Evolutionary conservation across 345 rosid genomes (phyloP).

Genomic region (Pistacia atlantica): DNA sequence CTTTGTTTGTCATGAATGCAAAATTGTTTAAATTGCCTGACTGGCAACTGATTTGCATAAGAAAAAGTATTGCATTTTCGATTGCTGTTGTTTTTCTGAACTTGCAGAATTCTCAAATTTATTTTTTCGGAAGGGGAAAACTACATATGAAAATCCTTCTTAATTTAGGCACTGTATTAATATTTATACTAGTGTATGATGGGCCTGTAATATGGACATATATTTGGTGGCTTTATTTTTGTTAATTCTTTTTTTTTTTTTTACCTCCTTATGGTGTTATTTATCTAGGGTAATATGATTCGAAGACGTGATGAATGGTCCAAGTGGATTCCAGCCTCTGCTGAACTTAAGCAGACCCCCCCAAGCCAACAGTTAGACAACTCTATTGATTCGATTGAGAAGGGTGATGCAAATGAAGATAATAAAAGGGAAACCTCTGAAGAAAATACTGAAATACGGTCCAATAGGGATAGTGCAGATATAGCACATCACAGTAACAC

Average conservation of each 20-base stretch:
- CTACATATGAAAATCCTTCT: not conserved
- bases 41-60: not conserved
- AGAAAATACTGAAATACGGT: slow-evolving; percentile 24
- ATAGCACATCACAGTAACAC: not conserved
- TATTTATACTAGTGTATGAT: not conserved
- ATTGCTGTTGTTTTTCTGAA: not conserved
- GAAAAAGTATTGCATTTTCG: not conserved
- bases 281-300: slow-evolving; percentile 68
- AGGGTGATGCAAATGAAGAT: slow-evolving; percentile 30
- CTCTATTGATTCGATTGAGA: slow-evolving; percentile 28
- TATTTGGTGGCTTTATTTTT: not conserved
- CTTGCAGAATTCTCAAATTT: not conserved
- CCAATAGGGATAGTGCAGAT: slow-evolving; percentile 25
- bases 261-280: slow-evolving; percentile 17
- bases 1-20: not conserved
- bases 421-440: slow-evolving; percentile 22
- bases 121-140: not conserved
- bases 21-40: not conserved
- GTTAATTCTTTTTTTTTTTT: not conserved
- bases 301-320: slow-evolving; percentile 77
- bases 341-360: slow-evolving; percentile 30
- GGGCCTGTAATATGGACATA: not conserved
- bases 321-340: slow-evolving; percentile 62
- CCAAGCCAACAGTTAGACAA: slow-evolving; percentile 38
- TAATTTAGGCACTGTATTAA: not conserved